Conservation (phyloP, 2,329 filamentous ascomycete genomes). For the Thelonectria olida region DNA sequence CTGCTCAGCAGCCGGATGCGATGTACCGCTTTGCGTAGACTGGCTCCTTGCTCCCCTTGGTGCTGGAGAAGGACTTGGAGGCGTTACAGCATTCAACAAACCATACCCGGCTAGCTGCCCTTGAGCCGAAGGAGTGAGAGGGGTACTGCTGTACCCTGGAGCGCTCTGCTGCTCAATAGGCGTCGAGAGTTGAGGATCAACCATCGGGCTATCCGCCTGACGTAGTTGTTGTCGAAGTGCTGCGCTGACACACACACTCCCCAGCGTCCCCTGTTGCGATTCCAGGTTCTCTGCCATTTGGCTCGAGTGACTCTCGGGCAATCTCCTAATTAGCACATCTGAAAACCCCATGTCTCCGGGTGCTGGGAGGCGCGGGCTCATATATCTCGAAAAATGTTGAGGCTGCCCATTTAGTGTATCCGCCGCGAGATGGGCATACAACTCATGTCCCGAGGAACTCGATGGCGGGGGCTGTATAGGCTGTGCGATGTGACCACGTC, state of each 20-base stretch:
- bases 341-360: neutral
- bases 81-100: conserved; percentile 16
- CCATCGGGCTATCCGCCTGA: neutral
- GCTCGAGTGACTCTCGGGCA: neutral
- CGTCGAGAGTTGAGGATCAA: neutral
- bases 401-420: neutral
- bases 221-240: neutral
- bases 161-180: neutral
- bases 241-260: neutral
- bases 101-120: neutral
- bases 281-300: neutral
- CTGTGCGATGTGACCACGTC: neutral
- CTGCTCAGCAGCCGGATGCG: neutral
- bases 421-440: conserved; percentile 16
- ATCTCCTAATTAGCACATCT: neutral
- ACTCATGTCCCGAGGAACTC: neutral
- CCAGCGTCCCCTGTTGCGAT: neutral
- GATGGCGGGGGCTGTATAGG: neutral
- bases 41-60: conserved; percentile 18
- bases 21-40: neutral
- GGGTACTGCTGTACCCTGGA: neutral
- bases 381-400: neutral
- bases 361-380: neutral
- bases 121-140: conserved; percentile 1
- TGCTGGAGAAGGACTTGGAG: conserved; percentile 34